Conservation (phyloP, 83 land plant genomes). For the Thuja plicata region DNA sequence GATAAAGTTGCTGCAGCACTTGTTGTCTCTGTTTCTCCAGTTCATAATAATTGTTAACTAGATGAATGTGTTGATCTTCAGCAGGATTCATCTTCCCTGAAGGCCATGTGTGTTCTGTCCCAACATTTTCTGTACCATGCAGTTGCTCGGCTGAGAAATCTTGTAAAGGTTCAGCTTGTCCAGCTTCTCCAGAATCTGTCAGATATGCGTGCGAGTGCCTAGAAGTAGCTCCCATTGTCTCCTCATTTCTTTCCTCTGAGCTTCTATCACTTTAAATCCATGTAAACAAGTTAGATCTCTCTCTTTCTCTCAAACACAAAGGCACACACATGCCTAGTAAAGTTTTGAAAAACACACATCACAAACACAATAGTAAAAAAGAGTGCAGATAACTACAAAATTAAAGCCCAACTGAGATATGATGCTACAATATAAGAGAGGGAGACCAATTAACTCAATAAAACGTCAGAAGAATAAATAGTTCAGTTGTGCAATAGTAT, state of each 20-base stretch:
- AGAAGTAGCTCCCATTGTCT: background rate
- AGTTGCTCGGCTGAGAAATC: background rate
- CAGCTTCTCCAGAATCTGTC: slow-evolving; percentile 11
- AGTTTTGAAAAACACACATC: background rate
- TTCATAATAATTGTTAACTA: slow-evolving; percentile 10
- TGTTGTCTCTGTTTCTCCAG: slow-evolving; percentile 13
- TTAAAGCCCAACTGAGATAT: background rate
- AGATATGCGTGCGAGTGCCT: background rate
- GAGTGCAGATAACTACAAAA: background rate
- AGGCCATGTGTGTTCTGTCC: background rate
- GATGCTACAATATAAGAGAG: background rate
- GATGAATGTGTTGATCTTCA: background rate
- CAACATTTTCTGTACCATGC: slow-evolving; percentile 1
- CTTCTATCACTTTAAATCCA: slow-evolving; percentile 4
- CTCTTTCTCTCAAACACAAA: background rate
- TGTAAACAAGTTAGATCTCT: background rate
- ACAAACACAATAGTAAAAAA: background rate
- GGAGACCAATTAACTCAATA: background rate
- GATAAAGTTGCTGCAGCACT: slow-evolving; percentile 10
- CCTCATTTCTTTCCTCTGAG: slow-evolving; percentile 6
- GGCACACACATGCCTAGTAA: background rate
- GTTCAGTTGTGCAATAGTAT: background rate
- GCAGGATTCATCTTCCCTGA: background rate
- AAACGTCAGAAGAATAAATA: background rate
- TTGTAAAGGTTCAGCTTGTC: background rate